phyloP scores from a whole-genome alignment of 495 filamentous ascomycete genomes.

The Penicillium steckii region DNA sequence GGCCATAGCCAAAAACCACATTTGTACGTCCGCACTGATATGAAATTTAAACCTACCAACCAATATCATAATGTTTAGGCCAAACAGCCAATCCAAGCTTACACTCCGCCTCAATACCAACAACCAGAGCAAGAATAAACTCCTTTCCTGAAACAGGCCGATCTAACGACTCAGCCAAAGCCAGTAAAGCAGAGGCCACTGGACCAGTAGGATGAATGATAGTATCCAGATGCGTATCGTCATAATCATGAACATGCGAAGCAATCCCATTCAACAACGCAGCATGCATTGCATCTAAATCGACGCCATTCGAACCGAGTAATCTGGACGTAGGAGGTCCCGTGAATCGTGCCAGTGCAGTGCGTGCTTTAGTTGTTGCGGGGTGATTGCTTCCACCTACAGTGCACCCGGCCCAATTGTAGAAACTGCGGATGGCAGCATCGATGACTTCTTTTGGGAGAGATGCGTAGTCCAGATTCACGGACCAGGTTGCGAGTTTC shows the following conservation, averaged over 20 bases:
- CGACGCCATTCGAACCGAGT: conserved; percentile 31
- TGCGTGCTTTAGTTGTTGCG: conserved; percentile 44
- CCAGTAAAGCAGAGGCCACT: conserved; percentile 49
- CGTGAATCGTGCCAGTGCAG: conserved; percentile 42
- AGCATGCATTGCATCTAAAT: conserved; percentile 49
- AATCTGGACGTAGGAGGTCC: conserved; percentile 43
- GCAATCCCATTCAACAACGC: conserved; percentile 55
- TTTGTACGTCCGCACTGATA: neutral
- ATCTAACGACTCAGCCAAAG: conserved; percentile 37
- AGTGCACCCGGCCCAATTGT: conserved; percentile 54
- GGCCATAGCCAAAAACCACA: too few species aligned
- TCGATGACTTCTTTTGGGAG: conserved; percentile 15
- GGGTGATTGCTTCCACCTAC: conserved; percentile 48
- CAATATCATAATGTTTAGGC: conserved; percentile 54
- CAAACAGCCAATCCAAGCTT: conserved; percentile 50
- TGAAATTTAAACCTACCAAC: conserved; percentile 32
- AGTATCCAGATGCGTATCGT: conserved; percentile 56
- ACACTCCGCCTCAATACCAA: conserved; percentile 51
- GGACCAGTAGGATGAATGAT: conserved; percentile 56
- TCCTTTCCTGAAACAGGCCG: conserved; percentile 38
- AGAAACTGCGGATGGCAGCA: conserved; percentile 31
- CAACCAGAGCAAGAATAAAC: conserved; percentile 50
- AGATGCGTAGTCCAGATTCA: conserved; percentile 1
- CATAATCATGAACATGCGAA: conserved; percentile 56
- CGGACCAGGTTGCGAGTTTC: conserved; percentile 9